Base-by-base conservation (phyloP, 768 basidiomycete genomes). In the Sistotremastrum suecicum region DNA sequence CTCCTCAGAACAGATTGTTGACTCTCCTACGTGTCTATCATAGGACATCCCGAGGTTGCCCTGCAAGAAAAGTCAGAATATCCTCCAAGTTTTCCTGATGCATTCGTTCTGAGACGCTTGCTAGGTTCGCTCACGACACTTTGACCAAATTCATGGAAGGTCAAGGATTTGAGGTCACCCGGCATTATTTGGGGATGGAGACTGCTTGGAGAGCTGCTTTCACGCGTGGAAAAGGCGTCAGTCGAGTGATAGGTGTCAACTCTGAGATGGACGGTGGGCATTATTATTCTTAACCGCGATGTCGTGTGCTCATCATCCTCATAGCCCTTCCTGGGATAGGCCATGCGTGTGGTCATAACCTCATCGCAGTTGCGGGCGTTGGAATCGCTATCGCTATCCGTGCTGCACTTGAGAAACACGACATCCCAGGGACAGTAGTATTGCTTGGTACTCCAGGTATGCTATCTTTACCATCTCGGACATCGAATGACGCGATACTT, bases 281-380 rank as follows among this genome's bases (percentile, higher is more conserved):
- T 20, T 20, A 20, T 20, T 20, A 20, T 20, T 20, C 20, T 20
- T 20, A 20, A 20, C 20, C 20, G 20, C 20, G 20, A 20, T 20
- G 20, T 20, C 20, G 20, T 20, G 20, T 20, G 20, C 20, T 20
- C 20, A 20, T 20, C 20, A 20, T 20, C 20, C 20, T 20, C 20
- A 20, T 20, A 20, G 76, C 76, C 7, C 62, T 78, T 35, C 56
- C 58, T 5, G 57, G 72, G 5, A 64, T 63, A 38, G 62, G 63
- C 7, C 55, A 57, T 37, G 39, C 41, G 8, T 57, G 58, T 53
- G 35, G 59, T 44, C 43, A 60, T 48, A 52, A 53, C 34, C 44
- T 53, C 37, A 60, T 60, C 34, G 58, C 58, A 5, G 57, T 56
- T 20, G 53, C 50, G 5, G 58, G 58, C n/a, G 58, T 60, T 33